Evolutionary conservation across 1,139 yeast genomes (phyloP).

Genomic region (Blastobotrys capitulatus): DNA sequence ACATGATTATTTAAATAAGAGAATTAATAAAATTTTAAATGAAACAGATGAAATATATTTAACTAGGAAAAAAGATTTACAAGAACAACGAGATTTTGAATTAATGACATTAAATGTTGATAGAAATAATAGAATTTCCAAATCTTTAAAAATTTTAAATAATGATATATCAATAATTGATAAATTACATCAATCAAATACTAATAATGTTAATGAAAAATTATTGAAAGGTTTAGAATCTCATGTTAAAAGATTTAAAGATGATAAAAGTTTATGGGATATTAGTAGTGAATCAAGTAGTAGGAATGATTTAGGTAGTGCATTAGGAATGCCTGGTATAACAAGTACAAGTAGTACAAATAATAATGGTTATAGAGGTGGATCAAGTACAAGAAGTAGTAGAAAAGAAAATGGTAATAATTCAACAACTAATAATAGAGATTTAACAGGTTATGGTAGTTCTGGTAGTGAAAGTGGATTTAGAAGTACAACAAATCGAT

Average conservation of each 20-base stretch:
- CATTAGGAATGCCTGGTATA: conserved; percentile 10
- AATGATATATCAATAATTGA: conserved; percentile 70
- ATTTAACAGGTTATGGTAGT: background rate
- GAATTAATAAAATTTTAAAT: conserved; percentile 46
- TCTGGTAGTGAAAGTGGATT: conserved; percentile 10
- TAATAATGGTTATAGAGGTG: background rate
- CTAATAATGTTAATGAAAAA: conserved; percentile 72
- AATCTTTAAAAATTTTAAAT: conserved; percentile 69
- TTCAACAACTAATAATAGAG: background rate
- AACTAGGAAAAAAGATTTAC: conserved; percentile 52
- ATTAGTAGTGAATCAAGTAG: conserved; percentile 54
- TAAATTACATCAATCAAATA: conserved; percentile 69
- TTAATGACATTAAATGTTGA: conserved; percentile 67
- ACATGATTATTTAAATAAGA: background rate
- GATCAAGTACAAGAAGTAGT: background rate
- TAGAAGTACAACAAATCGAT: background rate
- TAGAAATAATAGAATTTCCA: conserved; percentile 75
- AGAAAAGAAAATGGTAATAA: background rate
- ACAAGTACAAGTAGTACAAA: background rate
- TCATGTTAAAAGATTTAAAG: conserved; percentile 76
- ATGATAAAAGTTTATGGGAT: conserved; percentile 78
- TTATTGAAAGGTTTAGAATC: conserved; percentile 69
- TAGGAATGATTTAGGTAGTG: conserved; percentile 9
- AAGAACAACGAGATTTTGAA: conserved; percentile 77
- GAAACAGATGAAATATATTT: conserved; percentile 63